Conservation (phyloP, 345 rosid species). For the Moricandia arvensis region DNA sequence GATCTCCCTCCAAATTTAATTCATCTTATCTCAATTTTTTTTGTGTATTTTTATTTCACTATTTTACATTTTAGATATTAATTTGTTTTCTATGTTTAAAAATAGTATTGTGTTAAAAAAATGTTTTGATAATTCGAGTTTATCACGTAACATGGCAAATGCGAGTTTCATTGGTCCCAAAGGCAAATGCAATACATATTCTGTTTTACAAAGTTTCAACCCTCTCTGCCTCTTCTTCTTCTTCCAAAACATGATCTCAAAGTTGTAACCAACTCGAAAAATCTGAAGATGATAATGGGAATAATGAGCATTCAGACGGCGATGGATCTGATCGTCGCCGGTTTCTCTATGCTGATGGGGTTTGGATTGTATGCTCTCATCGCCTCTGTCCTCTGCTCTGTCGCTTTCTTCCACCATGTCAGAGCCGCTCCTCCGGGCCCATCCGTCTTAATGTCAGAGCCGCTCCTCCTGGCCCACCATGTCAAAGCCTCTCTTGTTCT, state of each 20-base stretch:
- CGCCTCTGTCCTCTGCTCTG: constrained; percentile 67
- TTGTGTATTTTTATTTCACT: too few relatives aligned
- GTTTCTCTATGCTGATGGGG: constrained; percentile 66
- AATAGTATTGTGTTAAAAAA: neutral
- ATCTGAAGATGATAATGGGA: constrained; percentile 16
- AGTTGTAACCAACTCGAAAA: neutral
- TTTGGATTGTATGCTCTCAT: constrained; percentile 64
- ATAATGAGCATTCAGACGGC: constrained; percentile 33
- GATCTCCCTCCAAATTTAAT: neutral
- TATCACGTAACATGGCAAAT: constrained; percentile 24
- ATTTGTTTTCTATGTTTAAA: too few relatives aligned
- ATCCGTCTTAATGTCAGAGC: constrained; percentile 30
- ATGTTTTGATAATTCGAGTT: neutral
- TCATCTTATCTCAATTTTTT: neutral
- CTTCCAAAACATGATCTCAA: neutral
- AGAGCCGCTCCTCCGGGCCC: constrained; percentile 38
- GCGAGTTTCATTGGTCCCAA: constrained; percentile 17
- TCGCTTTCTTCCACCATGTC: constrained; percentile 64
- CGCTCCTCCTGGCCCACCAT: constrained; percentile 23
- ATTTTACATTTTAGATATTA: neutral
- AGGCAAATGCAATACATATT: constrained; percentile 2
- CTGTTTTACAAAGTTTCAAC: neutral
- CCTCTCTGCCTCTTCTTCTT: neutral
- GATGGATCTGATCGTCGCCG: constrained; percentile 67
- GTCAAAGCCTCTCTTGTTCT: too few relatives aligned